Conservation (phyloP, 2,329 filamentous ascomycete genomes). For the Neofusicoccum cordaticola region DNA sequence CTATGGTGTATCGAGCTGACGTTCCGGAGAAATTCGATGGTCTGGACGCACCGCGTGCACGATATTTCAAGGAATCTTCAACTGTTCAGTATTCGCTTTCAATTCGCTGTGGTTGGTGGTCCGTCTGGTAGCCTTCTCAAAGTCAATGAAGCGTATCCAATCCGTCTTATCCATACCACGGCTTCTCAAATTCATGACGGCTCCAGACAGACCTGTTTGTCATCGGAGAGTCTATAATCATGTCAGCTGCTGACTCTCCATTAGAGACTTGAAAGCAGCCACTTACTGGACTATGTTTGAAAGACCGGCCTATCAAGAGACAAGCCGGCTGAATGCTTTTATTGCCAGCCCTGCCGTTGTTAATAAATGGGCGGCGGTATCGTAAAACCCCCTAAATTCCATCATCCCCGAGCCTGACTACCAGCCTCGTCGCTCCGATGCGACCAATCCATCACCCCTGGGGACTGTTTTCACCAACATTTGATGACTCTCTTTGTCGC, state of each 20-base stretch:
- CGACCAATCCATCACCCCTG: background rate
- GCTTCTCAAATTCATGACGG: too few species aligned
- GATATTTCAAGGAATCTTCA: too few species aligned
- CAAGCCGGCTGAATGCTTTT: slow-evolving; percentile 14
- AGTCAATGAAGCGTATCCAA: background rate
- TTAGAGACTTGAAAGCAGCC: background rate
- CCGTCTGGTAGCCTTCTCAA: too few species aligned
- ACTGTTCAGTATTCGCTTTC: too few species aligned
- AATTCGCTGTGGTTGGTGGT: too few species aligned
- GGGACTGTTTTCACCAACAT: background rate
- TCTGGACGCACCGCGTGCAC: too few species aligned
- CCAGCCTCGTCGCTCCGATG: background rate
- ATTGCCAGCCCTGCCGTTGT: background rate
- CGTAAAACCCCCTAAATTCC: background rate
- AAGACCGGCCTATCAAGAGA: slow-evolving; percentile 1
- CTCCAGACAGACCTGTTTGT: too few species aligned
- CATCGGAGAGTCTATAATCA: background rate
- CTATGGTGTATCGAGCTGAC: too few species aligned
- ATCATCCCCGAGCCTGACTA: background rate
- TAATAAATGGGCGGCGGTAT: background rate
- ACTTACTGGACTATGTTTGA: background rate
- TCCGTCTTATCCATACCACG: background rate
- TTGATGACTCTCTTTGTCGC: background rate
- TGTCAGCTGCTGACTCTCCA: background rate
- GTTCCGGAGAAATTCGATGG: too few species aligned